A percentile compares a stretch with the other conserved stretches of the same genome.
Conservation (phyloP, 2,329 filamentous ascomycete species). For the Aspergillus carbonarius region DNA sequence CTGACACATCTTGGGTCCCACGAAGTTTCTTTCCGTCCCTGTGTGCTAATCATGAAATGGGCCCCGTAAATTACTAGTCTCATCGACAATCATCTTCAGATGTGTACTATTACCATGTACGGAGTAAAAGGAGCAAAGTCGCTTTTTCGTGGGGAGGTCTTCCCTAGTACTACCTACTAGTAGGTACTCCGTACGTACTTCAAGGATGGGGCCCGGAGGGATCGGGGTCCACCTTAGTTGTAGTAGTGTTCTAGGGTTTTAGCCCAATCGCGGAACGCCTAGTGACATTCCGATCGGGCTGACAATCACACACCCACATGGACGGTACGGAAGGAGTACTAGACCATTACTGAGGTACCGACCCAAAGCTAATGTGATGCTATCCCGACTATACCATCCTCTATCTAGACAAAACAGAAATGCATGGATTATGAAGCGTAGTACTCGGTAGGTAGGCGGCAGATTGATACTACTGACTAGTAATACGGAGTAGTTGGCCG, state of each 20-base stretch:
- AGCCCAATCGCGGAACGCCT: constrained; percentile 20
- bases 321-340: constrained; percentile 1
- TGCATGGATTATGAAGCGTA: too few species aligned
- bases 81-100: background rate
- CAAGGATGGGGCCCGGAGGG: constrained; percentile 4
- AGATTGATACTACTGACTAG: background rate
- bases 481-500: background rate
- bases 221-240: constrained; percentile 7
- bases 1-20: background rate
- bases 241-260: constrained; percentile 4
- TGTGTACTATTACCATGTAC: too few species aligned
- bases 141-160: too few species aligned
- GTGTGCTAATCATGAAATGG: constrained; percentile 15
- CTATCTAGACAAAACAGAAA: background rate
- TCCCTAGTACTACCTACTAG: too few species aligned
- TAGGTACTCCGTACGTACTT: too few species aligned
- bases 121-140: too few species aligned
- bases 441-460: background rate
- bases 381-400: background rate
- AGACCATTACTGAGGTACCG: background rate
- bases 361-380: background rate
- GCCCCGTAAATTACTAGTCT: constrained; percentile 9
- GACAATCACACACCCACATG: constrained; percentile 11
- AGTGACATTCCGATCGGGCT: constrained; percentile 20
- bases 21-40: background rate